Conservation (phyloP, 495 filamentous ascomycete species). For the Rostrohypoxylon terebratum region DNA sequence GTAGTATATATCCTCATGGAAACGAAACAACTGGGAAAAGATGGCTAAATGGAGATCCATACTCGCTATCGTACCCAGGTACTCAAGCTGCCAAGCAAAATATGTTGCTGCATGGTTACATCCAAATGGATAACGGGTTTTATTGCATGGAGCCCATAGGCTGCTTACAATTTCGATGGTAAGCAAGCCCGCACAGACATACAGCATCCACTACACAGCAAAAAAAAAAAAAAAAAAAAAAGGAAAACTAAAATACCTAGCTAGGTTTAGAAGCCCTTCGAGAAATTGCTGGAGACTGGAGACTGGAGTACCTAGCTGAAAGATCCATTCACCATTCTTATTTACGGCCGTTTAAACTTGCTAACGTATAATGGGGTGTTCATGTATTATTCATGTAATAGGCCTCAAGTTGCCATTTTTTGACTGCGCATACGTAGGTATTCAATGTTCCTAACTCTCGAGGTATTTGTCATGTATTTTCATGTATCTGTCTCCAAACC, state of each 20-base stretch:
- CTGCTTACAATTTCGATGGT: constrained; percentile 1
- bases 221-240: constrained; percentile 1
- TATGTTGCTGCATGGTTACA: neutral
- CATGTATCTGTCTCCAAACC: constrained; percentile 26
- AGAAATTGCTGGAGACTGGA: constrained; percentile 17
- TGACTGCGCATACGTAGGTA: neutral
- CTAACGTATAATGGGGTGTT: neutral
- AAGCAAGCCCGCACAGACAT: constrained; percentile 11
- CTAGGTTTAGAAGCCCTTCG: constrained; percentile 1
- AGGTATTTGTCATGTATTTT: neutral
- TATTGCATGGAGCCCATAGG: neutral
- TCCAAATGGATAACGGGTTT: constrained; percentile 2
- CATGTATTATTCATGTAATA: neutral
- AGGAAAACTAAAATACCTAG: neutral
- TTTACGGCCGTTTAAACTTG: constrained; percentile 37
- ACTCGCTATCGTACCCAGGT: neutral
- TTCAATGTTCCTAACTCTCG: neutral
- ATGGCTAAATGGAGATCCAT: neutral
- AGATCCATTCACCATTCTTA: constrained; percentile 8
- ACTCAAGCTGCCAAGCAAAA: too few species aligned
- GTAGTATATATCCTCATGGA: neutral
- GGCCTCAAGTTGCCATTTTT: neutral
- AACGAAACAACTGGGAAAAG: neutral
- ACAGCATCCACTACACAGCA: neutral
- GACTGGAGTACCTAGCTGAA: neutral